These are phyloP conservation scores for Penicillium nordicum DNA, from an alignment of 2,329 filamentous ascomycete species.

Conservation along the genomic window DNA sequence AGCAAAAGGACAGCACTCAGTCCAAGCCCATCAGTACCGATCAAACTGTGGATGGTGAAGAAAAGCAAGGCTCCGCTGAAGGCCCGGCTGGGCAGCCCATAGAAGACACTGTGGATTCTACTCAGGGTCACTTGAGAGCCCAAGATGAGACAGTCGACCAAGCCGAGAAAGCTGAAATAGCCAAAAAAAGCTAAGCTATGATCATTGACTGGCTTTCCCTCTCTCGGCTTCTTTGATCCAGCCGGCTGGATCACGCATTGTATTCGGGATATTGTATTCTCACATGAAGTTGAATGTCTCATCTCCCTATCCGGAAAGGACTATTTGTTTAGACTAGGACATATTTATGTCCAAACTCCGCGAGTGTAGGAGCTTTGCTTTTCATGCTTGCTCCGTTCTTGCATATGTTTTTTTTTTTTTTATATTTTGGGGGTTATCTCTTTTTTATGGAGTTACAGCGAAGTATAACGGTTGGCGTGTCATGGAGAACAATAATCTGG, in stretches of 20 bases:
- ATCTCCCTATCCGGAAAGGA: not conserved
- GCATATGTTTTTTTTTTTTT: conserved; percentile 6
- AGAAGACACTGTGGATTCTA: conserved; percentile 14
- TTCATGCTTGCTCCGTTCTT: conserved; percentile 6
- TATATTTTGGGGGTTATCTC: conserved; percentile 4
- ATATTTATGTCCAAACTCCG: not conserved
- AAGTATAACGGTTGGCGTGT: conserved; percentile 18
- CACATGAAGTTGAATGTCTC: not conserved
- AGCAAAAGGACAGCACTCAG: conserved; percentile 73
- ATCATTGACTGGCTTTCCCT: not conserved
- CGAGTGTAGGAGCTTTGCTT: not conserved
- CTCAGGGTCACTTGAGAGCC: not conserved
- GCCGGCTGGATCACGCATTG: not conserved
- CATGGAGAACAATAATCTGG: conserved; percentile 11
- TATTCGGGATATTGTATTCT: not conserved
- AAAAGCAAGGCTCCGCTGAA: conserved; percentile 21
- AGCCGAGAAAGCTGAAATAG: not conserved
- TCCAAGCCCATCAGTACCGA: conserved; percentile 44
- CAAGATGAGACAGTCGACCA: not conserved
- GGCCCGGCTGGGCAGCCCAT: conserved; percentile 21
- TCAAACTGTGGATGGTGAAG: conserved; percentile 7
- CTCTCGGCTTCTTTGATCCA: not conserved
- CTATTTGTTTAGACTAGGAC: not conserved
- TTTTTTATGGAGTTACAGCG: conserved; percentile 10
- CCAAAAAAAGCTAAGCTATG: not conserved